Base-by-base conservation (phyloP, 345 rosid genomes). In the Bruguiera parviflora region DNA sequence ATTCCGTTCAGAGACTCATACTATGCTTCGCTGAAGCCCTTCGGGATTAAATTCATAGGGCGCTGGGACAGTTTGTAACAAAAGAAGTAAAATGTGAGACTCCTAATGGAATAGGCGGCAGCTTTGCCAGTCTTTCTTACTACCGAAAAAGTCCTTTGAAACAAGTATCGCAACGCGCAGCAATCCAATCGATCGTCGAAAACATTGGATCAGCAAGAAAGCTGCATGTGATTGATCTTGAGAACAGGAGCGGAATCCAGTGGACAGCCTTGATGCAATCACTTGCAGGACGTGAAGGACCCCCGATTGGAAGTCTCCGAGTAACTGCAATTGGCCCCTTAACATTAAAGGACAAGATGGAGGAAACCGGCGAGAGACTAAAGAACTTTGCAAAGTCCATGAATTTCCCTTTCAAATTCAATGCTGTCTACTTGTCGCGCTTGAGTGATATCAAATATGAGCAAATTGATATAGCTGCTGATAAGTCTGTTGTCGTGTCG, bases 221-320 rank as follows among this genome's bases (percentile, higher is more conserved):
- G 73, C 68, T 82, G 25, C 92, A 85, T 62, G 16, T 84, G 64
- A 71, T 88, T 4, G 88, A 88, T 58, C 78, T 88, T 25, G 82
- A 82, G 21, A 81, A 85, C 64, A 73, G 88, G 49, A 81, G 79
- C 51, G 92, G 92, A n/a, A 78, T 81, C 66, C 88, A 81, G 24
- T 82, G 87, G 92, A 79, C 81, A 0, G 75, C 81, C 9, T 65
- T 88, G 60, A 81, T 85, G 81, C 79, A 82, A 43, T 87, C 87
- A 24, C 81, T 82, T 6, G 64, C 73, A 0, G 81, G 79, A n/a
- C 74, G 81, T 9, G 56, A 67, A 47, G 25, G 16, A 1, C 53
- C 37, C n/a, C 78, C 64, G 0, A 27, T 88, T 8, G 70, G 79
- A 74, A 74, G 61, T 46, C 79, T 88, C n/a, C 79, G 70, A 58